Percentiles rank a stretch among this genome's conserved stretches.
These are phyloP conservation scores for Cubamyces sp. DNA, from an alignment of 768 basidiomycete genomes.

Conservation along the genomic window DNA sequence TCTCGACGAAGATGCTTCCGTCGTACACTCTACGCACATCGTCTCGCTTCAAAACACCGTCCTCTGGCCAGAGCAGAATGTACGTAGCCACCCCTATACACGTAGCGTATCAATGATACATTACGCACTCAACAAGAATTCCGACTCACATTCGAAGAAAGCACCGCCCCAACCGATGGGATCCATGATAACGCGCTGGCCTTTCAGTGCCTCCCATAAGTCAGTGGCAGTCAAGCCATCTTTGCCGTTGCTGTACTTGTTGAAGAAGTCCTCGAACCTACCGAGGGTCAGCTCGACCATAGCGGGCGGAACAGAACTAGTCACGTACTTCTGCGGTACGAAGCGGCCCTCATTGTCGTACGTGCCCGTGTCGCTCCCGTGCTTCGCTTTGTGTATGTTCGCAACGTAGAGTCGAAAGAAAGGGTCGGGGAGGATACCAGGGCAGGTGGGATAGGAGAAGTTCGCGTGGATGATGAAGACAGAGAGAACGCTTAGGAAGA, in stretches of 20 bases:
- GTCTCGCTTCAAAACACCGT: conserved; percentile 46
- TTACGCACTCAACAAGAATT: not conserved
- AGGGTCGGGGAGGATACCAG: conserved; percentile 44
- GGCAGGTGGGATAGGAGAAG: conserved; percentile 40
- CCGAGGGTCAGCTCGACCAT: not conserved
- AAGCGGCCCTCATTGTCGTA: conserved; percentile 49
- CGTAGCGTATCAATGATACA: not conserved
- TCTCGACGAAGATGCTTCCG: conserved; percentile 43
- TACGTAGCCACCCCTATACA: conserved; percentile 40
- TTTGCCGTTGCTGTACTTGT: conserved; percentile 37
- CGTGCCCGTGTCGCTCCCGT: conserved; percentile 48
- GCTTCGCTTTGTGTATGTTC: conserved; percentile 43
- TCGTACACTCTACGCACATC: conserved; percentile 47
- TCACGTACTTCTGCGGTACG: conserved; percentile 36
- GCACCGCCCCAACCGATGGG: conserved; percentile 42
- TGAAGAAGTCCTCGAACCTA: conserved; percentile 48
- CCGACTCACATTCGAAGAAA: conserved; percentile 40
- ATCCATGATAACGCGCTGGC: conserved; percentile 42
- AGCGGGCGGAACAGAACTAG: not conserved
- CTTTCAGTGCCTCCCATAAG: conserved; percentile 38
- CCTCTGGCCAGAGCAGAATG: conserved; percentile 44
- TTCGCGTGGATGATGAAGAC: conserved; percentile 39
- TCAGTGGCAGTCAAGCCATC: conserved; percentile 35
- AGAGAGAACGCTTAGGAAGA: conserved; percentile 42
- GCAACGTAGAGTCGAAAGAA: conserved; percentile 43